Conservation (phyloP, 352 stramenopile species). For the Pythium rhizo-oryzae region DNA sequence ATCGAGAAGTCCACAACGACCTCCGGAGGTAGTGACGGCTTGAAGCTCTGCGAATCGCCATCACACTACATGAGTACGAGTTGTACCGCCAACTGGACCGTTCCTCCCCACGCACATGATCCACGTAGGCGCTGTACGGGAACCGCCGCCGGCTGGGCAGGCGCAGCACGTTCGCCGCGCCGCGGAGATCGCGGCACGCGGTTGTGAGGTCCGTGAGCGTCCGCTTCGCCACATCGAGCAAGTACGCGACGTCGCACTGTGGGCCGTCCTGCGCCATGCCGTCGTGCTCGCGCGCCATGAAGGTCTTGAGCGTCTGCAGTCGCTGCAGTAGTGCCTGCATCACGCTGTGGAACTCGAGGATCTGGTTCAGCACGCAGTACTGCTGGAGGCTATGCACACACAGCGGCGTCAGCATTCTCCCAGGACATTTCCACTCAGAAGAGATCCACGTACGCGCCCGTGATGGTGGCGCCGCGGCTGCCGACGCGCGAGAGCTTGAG, state of each 20-base stretch:
- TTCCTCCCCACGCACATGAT: constrained; percentile 48
- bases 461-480: constrained; percentile 47
- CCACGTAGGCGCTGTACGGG: constrained; percentile 77
- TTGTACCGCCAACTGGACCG: constrained; percentile 5
- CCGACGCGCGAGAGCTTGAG: constrained; percentile 64
- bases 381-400: constrained; percentile 57
- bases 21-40: constrained; percentile 66
- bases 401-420: background rate
- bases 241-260: constrained; percentile 57
- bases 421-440: background rate
- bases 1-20: constrained; percentile 86
- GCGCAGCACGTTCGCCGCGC: constrained; percentile 68
- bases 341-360: constrained; percentile 80
- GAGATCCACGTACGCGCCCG: constrained; percentile 43
- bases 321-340: constrained; percentile 58
- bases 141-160: constrained; percentile 78
- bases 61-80: background rate
- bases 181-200: constrained; percentile 71
- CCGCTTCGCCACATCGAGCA: constrained; percentile 52
- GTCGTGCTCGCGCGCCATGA: constrained; percentile 45
- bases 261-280: constrained; percentile 43
- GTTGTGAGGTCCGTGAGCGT: constrained; percentile 49
- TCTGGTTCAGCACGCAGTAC: constrained; percentile 85
- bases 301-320: constrained; percentile 53
- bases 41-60: constrained; percentile 51